Evolutionary conservation across 345 rosid genomes (phyloP), one percentile per base, ranked within the genome.

Genomic region (Camelina laxa): DNA sequence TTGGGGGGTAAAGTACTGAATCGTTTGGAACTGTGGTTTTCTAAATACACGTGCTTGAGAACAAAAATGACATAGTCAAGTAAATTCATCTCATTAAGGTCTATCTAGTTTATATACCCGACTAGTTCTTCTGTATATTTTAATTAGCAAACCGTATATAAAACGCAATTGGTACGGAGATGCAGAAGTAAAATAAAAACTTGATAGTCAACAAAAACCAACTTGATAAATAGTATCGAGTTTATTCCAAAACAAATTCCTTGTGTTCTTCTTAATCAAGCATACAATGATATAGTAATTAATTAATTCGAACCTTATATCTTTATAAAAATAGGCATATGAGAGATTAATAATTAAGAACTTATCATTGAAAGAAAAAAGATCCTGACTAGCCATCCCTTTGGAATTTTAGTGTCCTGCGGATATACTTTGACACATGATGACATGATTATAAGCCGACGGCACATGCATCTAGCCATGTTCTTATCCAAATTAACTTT

Each of bases 401-500:
- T 47, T 59, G 45, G 67, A 75, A 58, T 14, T 35, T 45, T 31
- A 47, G 31, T 24, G 47, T 19, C 50, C 39, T 45, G 20, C 41
- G 21, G 57, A 33, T 61, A 60, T 41, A 68, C 50, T 31, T 61
- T 60, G 72, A 74, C 17, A 27, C 55, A 50, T 50, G 55, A 49
- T 19, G 55, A 50, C 51, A 65, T 68, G 61, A 48, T 55, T 20
- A 44, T 42, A 27, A 51, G 54, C 19, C 39, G 41, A 48, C 39
- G 69, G 35, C 38, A 65, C 72, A 56, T 66, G 71, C 49, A 74
- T 74, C 50, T 45, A 65, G 12, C 65, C 50, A 42, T 61, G 65
- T 75, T 75, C 65, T 56, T 69, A 62, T 62, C 70, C 51, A 53
- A n/a, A n/a, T 21, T 13, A 68, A 42, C 63, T 68, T 19, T 68